Evolutionary conservation across 129 eudicot species (phyloP), one percentile per base, ranked within the genome.

Genomic region (Escallonia herrerae): DNA sequence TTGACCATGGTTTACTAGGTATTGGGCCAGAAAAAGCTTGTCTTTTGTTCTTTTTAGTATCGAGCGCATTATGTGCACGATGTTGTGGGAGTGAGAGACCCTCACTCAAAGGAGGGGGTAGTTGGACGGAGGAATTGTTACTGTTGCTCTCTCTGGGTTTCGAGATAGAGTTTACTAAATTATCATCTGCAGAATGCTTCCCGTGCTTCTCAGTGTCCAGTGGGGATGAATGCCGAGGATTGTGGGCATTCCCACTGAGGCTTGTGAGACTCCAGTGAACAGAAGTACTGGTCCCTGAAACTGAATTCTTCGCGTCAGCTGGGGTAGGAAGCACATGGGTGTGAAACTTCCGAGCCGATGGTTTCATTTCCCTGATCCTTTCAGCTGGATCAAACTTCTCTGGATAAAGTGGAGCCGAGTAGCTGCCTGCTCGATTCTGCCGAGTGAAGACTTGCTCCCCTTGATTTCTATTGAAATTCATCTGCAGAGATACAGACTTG

Each of bases 321-420:
- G 98, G 98, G 69, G 96, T 79, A 33, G 98, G 98, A 40, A 93
- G 76, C 3, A 78, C 95, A 65, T 87, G 82, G 13, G 86, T 74
- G 67, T 80, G 81, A 65, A 51, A 72, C 75, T 81, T 87, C 63
- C 65, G 77, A 6, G 65, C 65, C 47, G 89, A 69, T 37, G 72
- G 54, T 59, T 78, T 81, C 47, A 77, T 55, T 69, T 83, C 85
- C 73, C 60, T 73, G 56, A 71, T 71, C 67, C 81, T 82, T 61
- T 81, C 96, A 10, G 90, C 62, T 58, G 78, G 76, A 56, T 85
- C 87, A 43, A 48, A 65, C 63, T 87, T 85, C 61, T 91, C 95
- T 4, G 86, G 72, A 69, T 46, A 76, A 58, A 91, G 68, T 44
- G 97, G 96, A 42, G 96, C 96, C 22, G 96, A 87, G 68, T 84